A percentile compares a stretch with the other conserved stretches of the same genome.
phyloP scores from a whole-genome alignment of 495 filamentous ascomycete species.

The Rhypophila decipiens region DNA sequence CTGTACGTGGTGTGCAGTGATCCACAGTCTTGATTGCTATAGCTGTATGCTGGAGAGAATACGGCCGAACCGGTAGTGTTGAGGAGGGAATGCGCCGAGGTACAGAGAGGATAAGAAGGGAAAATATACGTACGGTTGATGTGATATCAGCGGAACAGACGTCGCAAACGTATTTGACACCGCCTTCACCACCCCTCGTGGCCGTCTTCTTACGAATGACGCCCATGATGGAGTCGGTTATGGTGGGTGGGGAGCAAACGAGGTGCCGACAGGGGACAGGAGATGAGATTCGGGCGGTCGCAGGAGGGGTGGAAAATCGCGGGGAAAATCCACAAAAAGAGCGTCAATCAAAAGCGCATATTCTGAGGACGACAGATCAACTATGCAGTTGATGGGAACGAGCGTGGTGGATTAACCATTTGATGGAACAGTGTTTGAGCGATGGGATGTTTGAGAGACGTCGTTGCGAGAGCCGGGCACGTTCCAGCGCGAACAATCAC shows the following conservation, averaged over 20 bases:
- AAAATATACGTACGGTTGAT: slow-evolving; percentile 63
- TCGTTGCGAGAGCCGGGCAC: too few species aligned
- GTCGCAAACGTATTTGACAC: slow-evolving; percentile 93
- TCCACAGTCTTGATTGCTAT: too few species aligned
- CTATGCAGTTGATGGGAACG: slow-evolving; percentile 21
- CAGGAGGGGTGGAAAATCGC: slow-evolving; percentile 5
- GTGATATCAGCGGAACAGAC: slow-evolving; percentile 94
- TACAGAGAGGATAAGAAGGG: not conserved
- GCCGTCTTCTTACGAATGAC: slow-evolving; percentile 96
- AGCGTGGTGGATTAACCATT: slow-evolving; percentile 1
- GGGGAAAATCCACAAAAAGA: slow-evolving; percentile 9
- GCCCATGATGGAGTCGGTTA: slow-evolving; percentile 55
- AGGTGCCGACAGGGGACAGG: slow-evolving; percentile 12
- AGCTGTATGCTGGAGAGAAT: too few species aligned
- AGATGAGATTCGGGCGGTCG: slow-evolving; percentile 7
- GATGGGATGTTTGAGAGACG: too few species aligned
- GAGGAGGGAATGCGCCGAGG: not conserved
- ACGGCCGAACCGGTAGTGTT: too few species aligned
- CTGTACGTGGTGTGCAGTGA: too few species aligned
- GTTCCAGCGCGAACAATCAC: too few species aligned
- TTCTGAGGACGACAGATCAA: slow-evolving; percentile 6
- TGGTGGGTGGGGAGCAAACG: slow-evolving; percentile 8
- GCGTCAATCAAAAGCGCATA: slow-evolving; percentile 2
- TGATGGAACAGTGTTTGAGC: slow-evolving; percentile 18
- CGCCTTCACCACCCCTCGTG: slow-evolving; percentile 80